Conservation (phyloP, 2,329 filamentous ascomycete genomes). For the Aspergillus pseudoterreus region DNA sequence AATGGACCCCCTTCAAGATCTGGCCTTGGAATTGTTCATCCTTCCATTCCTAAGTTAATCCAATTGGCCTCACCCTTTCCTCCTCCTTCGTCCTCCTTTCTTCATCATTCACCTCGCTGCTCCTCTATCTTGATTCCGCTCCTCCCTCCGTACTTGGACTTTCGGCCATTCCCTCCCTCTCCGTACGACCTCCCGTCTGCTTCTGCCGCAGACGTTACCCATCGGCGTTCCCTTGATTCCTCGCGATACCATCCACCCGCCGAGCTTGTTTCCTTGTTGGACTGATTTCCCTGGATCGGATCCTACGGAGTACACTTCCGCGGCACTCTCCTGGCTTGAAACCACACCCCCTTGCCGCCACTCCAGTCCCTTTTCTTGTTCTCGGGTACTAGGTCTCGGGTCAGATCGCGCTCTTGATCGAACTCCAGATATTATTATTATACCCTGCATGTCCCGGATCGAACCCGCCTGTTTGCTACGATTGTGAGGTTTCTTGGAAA, state of each 20-base stretch:
- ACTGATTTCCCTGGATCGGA: conserved; percentile 9
- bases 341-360: conserved; percentile 33
- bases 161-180: conserved; percentile 12
- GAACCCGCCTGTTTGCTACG: conserved; percentile 4
- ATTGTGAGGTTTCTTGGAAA: conserved; percentile 3
- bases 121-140: conserved; percentile 3
- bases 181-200: conserved; percentile 7
- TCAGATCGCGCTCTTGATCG: conserved; percentile 13
- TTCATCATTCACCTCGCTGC: conserved; percentile 1
- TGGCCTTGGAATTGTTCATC: conserved; percentile 24
- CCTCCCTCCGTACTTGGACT: conserved; percentile 12
- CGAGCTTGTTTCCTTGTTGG: conserved; percentile 10
- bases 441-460: conserved; percentile 13
- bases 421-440: conserved; percentile 9
- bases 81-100: conserved; percentile 10
- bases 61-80: conserved; percentile 15
- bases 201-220: conserved; percentile 16
- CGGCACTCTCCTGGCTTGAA: conserved; percentile 24
- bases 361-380: conserved; percentile 24
- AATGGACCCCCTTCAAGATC: conserved; percentile 26
- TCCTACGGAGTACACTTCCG: conserved; percentile 20
- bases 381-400: conserved; percentile 13
- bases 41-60: conserved; percentile 15
- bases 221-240: conserved; percentile 15
- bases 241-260: conserved; percentile 18